phyloP scores from a whole-genome alignment of 108 stramenopile genomes.

The Skeletonema costatum region DNA sequence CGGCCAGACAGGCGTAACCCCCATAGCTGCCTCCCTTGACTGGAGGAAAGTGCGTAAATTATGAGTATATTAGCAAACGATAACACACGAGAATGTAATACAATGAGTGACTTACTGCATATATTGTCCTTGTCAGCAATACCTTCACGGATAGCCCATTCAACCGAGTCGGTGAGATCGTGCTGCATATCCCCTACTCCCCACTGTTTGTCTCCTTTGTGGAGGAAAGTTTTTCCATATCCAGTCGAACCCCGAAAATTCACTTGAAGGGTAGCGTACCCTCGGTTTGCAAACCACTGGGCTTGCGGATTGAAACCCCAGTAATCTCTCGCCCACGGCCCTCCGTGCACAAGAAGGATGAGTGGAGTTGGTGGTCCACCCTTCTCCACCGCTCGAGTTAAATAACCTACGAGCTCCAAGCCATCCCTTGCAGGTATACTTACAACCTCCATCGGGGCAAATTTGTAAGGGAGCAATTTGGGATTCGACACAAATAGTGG shows the following conservation, averaged over 20 bases:
- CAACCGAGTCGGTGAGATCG: slow-evolving; percentile 62
- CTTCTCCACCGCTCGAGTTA: slow-evolving; percentile 45
- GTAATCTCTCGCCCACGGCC: slow-evolving; percentile 64
- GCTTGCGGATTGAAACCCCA: slow-evolving; percentile 56
- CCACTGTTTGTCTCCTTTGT: slow-evolving; percentile 69
- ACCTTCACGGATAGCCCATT: slow-evolving; percentile 62
- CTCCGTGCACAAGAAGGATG: slow-evolving; percentile 65
- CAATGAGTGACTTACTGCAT: slow-evolving; percentile 21
- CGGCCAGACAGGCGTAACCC: slow-evolving; percentile 70
- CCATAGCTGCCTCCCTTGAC: slow-evolving; percentile 68
- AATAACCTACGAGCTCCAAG: slow-evolving; percentile 55
- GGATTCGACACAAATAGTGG: slow-evolving; percentile 61
- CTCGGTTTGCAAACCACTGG: slow-evolving; percentile 69
- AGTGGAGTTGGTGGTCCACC: slow-evolving; percentile 43
- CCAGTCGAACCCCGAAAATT: slow-evolving; percentile 69
- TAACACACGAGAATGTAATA: neutral
- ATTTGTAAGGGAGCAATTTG: slow-evolving; percentile 48
- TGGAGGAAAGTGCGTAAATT: neutral
- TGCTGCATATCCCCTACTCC: slow-evolving; percentile 72
- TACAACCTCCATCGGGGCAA: slow-evolving; percentile 65
- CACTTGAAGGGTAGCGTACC: slow-evolving; percentile 62
- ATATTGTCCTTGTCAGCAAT: slow-evolving; percentile 63
- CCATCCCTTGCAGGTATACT: slow-evolving; percentile 58
- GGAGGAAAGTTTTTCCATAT: slow-evolving; percentile 63
- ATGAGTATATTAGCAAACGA: neutral